phyloP scores from a whole-genome alignment of 495 filamentous ascomycete genomes.

The Aspergillus haitiensis region DNA sequence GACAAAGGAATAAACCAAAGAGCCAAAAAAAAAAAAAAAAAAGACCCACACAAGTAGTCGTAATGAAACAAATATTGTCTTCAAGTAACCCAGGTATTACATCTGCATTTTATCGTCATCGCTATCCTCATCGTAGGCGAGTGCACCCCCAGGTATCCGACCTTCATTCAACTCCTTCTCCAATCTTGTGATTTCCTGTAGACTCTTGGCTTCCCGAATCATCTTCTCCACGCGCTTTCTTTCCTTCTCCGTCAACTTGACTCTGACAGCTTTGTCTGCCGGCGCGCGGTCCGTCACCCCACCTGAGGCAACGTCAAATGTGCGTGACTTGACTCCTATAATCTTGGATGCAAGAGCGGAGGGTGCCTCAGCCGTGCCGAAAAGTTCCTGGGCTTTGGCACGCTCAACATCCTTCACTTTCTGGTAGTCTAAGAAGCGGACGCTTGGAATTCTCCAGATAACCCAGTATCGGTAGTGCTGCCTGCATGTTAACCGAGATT shows the following conservation, averaged over 20 bases:
- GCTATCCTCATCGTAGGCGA: slow-evolving; percentile 45
- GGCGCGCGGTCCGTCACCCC: slow-evolving; percentile 40
- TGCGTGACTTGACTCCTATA: slow-evolving; percentile 81
- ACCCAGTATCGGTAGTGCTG: slow-evolving; percentile 93
- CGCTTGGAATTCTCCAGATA: slow-evolving; percentile 77
- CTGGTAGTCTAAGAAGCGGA: slow-evolving; percentile 91
- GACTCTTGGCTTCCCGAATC: slow-evolving; percentile 79
- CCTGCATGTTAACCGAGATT: too few relatives aligned
- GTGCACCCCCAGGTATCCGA: slow-evolving; percentile 67
- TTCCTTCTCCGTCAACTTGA: slow-evolving; percentile 70
- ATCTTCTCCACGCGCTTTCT: slow-evolving; percentile 66
- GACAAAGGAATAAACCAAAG: background rate
- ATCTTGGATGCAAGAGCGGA: slow-evolving; percentile 85
- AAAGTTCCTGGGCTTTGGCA: slow-evolving; percentile 69
- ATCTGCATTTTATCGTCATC: slow-evolving; percentile 42
- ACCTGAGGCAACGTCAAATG: slow-evolving; percentile 65
- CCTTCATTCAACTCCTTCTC: slow-evolving; percentile 89
- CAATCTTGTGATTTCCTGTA: slow-evolving; percentile 79
- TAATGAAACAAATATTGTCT: slow-evolving; percentile 3
- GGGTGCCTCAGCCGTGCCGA: slow-evolving; percentile 74
- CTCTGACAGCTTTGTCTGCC: slow-evolving; percentile 63
- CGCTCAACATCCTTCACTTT: slow-evolving; percentile 89
- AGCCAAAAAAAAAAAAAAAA: background rate
- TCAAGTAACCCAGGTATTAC: slow-evolving; percentile 22
- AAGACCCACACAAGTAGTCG: background rate